Conservation (phyloP, 805 yeast genomes). For the Saturnispora serradocipensis region DNA sequence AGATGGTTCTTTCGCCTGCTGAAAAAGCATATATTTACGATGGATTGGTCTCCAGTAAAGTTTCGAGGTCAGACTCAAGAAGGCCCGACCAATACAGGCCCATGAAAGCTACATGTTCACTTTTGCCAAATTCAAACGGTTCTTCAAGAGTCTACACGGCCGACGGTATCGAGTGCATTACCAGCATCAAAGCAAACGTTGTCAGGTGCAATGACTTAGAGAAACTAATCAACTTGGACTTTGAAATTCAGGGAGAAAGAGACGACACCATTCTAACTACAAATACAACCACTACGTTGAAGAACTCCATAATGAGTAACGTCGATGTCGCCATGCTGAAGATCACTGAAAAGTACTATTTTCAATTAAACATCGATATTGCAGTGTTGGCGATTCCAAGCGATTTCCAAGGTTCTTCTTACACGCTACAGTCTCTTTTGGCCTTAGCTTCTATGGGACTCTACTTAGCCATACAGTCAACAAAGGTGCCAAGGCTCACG, state of each 20-base stretch:
- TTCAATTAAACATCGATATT: constrained; percentile 70
- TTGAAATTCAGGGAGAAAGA: constrained; percentile 71
- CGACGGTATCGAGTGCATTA: constrained; percentile 91
- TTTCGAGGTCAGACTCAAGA: constrained; percentile 76
- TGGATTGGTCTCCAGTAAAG: constrained; percentile 56
- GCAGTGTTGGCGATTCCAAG: constrained; percentile 57
- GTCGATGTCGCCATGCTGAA: constrained; percentile 45
- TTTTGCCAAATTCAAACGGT: constrained; percentile 84
- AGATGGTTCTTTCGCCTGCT: constrained; percentile 64
- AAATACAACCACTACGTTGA: constrained; percentile 53
- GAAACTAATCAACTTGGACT: constrained; percentile 60
- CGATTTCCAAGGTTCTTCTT: constrained; percentile 38
- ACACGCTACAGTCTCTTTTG: constrained; percentile 49
- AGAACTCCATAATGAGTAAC: constrained; percentile 41
- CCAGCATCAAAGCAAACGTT: constrained; percentile 82
- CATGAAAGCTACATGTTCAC: constrained; percentile 68
- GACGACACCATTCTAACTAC: constrained; percentile 68
- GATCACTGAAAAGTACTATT: constrained; percentile 67
- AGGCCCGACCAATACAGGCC: constrained; percentile 70
- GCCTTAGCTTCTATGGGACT: constrained; percentile 71
- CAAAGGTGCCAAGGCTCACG: constrained; percentile 62
- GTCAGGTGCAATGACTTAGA: constrained; percentile 34
- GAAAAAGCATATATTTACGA: constrained; percentile 71
- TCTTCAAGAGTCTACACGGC: constrained; percentile 77
- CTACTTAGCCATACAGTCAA: constrained; percentile 72